Conservation (phyloP, 805 yeast species). For the Kazachstania bromeliacearum region DNA sequence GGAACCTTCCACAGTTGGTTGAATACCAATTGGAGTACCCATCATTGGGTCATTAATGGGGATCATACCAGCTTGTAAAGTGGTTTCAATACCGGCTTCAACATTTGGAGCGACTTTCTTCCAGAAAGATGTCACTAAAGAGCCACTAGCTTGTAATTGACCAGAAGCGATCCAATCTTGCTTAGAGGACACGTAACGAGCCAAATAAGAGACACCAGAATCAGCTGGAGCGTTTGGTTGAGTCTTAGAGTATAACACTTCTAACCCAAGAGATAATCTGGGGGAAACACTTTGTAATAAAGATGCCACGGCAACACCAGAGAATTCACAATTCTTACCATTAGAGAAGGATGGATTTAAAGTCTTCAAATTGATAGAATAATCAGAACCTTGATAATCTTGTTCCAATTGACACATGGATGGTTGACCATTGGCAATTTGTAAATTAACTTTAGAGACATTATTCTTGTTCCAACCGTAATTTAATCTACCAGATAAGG, state of each 20-base stretch:
- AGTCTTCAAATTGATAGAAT: constrained; percentile 79
- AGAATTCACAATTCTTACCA: constrained; percentile 44
- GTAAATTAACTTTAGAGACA: constrained; percentile 77
- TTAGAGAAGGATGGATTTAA: constrained; percentile 74
- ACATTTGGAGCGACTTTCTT: constrained; percentile 86
- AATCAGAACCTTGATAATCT: constrained; percentile 85
- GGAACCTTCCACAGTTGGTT: constrained; percentile 79
- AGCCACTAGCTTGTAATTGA: constrained; percentile 88
- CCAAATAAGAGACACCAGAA: constrained; percentile 80
- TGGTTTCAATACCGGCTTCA: constrained; percentile 90
- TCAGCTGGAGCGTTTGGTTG: constrained; percentile 76
- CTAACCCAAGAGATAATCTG: constrained; percentile 79
- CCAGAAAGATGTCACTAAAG: constrained; percentile 84
- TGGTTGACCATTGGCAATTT: constrained; percentile 81
- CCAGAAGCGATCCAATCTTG: constrained; percentile 91
- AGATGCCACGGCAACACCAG: constrained; percentile 90
- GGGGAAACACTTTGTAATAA: constrained; percentile 82
- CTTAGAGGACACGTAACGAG: constrained; percentile 63
- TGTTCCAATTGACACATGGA: constrained; percentile 94
- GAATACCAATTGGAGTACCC: constrained; percentile 73
- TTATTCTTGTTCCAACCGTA: constrained; percentile 79
- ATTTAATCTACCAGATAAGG: constrained; percentile 81
- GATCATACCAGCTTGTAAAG: constrained; percentile 62
- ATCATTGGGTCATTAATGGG: constrained; percentile 68
- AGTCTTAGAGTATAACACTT: constrained; percentile 71